Base-by-base conservation (phyloP, 1,284 basidiomycete species). In the Bothia castanella region DNA sequence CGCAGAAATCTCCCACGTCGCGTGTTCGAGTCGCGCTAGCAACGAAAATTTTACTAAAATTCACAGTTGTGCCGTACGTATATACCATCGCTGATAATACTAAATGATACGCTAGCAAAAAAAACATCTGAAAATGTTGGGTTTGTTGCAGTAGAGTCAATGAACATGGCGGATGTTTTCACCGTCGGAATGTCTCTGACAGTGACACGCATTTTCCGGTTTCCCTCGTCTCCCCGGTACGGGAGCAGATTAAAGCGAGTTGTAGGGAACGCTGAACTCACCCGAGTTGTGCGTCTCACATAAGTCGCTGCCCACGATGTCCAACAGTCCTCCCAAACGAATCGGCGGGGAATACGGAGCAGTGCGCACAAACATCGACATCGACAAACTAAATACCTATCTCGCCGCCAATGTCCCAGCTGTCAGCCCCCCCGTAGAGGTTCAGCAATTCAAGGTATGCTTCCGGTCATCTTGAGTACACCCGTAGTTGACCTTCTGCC, bases 371-470 rank as follows among this genome's bases (percentile, higher is more conserved):
- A 74, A 71, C 47, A 84, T 94, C 58, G 80, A 91, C 58, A 66
- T 86, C 29, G 73, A 72, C 30, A 79, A 71, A 47, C 75, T 95
- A 50, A 85, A 87, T 54, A 67, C 67, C 13, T 97, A 92, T 66
- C 78, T 97, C 51, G 61, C 71, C 46, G 66, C 72, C 52, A 69
- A 81, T 58, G 81, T 89, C 2, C 66, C 75, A 8, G 73, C 70
- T 0, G 79, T 95, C 53, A 70, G 71, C 29, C 70, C 81, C 2
- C 91, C 92, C 0, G 80, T 96, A 9, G 72, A 76, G 19, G 82
- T 96, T 25, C 89, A 95, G 73, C 95, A 98, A 69, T 97, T 97
- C 75, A 90, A 90, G 69, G 90, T 90, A 66, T 51, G 82, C 75
- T 37, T 25, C 3, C 37, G 8, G 19, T 36, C 34, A 23, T 39